These are phyloP conservation scores for Cercospora sp. DNA, from an alignment of 2,329 filamentous ascomycete species.

Conservation along the genomic window DNA sequence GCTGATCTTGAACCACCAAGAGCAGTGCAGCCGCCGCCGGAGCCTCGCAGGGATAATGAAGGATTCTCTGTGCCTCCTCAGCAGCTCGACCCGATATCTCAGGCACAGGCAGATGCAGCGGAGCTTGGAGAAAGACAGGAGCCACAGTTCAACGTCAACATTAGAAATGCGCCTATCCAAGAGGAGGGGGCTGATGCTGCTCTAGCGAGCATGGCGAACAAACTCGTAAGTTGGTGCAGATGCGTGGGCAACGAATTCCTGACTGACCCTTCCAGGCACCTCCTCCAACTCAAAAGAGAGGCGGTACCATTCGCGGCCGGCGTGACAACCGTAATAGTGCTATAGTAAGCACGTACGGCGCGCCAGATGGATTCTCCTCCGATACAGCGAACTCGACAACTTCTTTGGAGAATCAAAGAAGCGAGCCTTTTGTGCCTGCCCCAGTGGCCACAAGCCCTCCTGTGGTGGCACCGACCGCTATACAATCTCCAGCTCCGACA, in stretches of 20 bases:
- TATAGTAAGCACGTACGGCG: constrained; percentile 49
- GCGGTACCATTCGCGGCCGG: constrained; percentile 79
- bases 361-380: constrained; percentile 17
- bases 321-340: constrained; percentile 91
- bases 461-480: background rate
- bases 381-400: constrained; percentile 7
- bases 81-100: constrained; percentile 62
- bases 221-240: constrained; percentile 53
- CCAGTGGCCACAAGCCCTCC: constrained; percentile 4
- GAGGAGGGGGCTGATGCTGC: constrained; percentile 72
- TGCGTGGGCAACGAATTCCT: background rate
- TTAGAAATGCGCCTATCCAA: constrained; percentile 73
- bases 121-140: constrained; percentile 56
- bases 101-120: constrained; percentile 68
- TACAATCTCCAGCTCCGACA: constrained; percentile 11
- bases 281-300: constrained; percentile 51
- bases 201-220: constrained; percentile 72
- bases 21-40: constrained; percentile 29
- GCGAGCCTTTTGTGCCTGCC: background rate
- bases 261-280: constrained; percentile 47
- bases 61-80: constrained; percentile 73
- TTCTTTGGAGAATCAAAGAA: constrained; percentile 9
- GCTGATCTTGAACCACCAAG: constrained; percentile 39
- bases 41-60: constrained; percentile 65
- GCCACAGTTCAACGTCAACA: constrained; percentile 74